Evolutionary conservation across 306 rosid genomes (phyloP).

Genomic region (Quercus mongolica): DNA sequence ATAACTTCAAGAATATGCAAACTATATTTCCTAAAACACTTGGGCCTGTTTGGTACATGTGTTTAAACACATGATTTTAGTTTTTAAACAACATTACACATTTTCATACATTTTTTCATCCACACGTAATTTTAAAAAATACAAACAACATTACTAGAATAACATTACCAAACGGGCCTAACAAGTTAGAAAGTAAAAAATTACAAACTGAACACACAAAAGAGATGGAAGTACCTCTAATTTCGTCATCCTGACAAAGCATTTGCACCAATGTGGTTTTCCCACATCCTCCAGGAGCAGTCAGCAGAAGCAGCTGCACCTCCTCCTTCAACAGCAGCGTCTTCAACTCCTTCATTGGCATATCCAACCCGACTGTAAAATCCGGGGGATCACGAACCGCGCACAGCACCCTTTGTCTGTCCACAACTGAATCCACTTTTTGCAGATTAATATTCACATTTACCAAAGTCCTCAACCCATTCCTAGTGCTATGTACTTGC

Average conservation of each 20-base stretch:
- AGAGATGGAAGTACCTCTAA: slow-evolving; percentile 25
- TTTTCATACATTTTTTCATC: too few relatives aligned
- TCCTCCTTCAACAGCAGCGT: slow-evolving; percentile 25
- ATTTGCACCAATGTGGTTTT: slow-evolving; percentile 47
- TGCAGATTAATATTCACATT: neutral
- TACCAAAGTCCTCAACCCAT: neutral
- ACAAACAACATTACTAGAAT: too few relatives aligned
- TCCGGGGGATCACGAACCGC: slow-evolving; percentile 27
- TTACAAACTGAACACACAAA: too few relatives aligned
- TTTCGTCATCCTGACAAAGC: slow-evolving; percentile 39
- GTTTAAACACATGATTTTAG: too few relatives aligned
- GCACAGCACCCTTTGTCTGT: neutral
- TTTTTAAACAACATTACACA: too few relatives aligned
- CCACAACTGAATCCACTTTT: neutral
- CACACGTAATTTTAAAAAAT: too few relatives aligned
- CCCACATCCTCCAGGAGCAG: slow-evolving; percentile 52
- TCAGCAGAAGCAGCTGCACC: slow-evolving; percentile 19
- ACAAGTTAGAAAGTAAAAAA: too few relatives aligned
- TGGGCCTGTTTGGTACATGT: too few relatives aligned
- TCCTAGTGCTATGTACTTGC: neutral
- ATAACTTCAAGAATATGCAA: too few relatives aligned
- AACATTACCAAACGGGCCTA: too few relatives aligned
- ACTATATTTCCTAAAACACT: too few relatives aligned
- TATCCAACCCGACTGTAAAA: slow-evolving; percentile 36
- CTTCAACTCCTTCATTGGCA: slow-evolving; percentile 30